These are phyloP conservation scores for Stramenopiles sp. DNA, from an alignment of 352 stramenopile genomes.

Conservation along the genomic window DNA sequence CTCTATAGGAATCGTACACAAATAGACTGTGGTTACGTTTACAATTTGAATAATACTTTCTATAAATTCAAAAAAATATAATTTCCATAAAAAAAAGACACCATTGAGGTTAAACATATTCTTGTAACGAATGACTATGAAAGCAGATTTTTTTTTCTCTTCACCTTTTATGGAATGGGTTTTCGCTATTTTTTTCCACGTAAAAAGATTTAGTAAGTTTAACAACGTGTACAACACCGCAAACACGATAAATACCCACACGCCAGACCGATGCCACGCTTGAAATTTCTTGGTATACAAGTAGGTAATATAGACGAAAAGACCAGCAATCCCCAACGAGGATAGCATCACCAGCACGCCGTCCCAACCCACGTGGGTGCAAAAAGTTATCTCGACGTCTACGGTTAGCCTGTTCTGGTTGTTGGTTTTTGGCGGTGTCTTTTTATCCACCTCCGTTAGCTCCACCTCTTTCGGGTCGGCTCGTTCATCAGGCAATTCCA, in stretches of 20 bases:
- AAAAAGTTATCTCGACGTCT: constrained; percentile 9
- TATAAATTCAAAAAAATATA: background rate
- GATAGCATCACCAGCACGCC: background rate
- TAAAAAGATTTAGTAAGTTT: background rate
- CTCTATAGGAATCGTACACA: background rate
- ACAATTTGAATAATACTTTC: background rate
- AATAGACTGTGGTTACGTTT: background rate
- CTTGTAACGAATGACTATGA: background rate
- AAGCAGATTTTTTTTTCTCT: background rate
- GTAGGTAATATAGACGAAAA: constrained; percentile 7
- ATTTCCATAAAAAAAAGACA: constrained; percentile 1
- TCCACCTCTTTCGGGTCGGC: constrained; percentile 2
- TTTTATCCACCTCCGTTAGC: background rate
- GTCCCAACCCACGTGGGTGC: constrained; percentile 10
- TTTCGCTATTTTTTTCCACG: background rate
- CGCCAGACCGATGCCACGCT: background rate
- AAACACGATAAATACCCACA: background rate
- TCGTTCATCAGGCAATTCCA: background rate
- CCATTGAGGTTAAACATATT: background rate
- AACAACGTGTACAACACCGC: background rate
- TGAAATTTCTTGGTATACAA: constrained; percentile 5
- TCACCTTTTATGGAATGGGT: background rate
- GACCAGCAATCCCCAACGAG: background rate
- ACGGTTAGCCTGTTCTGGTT: background rate
- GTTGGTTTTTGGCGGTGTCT: background rate